Evolutionary conservation across 2,329 filamentous ascomycete species (phyloP).

Genomic region (Esteya vermicola): DNA sequence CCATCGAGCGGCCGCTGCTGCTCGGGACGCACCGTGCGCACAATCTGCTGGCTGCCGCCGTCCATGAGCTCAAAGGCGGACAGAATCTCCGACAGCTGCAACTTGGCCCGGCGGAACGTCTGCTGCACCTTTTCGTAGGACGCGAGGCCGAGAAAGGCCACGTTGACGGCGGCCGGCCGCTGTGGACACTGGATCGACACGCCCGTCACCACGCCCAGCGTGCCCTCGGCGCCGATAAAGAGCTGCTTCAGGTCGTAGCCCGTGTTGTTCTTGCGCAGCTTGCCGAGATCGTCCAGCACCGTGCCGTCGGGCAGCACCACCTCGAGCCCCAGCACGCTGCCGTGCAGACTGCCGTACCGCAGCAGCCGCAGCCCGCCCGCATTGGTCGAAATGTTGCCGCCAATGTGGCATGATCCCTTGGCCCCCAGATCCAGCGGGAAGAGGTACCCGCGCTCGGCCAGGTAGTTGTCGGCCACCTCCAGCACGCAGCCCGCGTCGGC

Average conservation of each 20-base stretch:
- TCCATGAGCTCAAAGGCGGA: constrained; percentile 99
- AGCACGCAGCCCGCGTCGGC: constrained; percentile 85
- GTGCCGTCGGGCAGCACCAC: constrained; percentile 89
- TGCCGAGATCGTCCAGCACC: constrained; percentile 76
- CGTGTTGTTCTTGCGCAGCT: constrained; percentile 93
- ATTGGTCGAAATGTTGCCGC: constrained; percentile 91
- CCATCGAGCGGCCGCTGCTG: constrained; percentile 70
- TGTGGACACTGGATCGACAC: constrained; percentile 83
- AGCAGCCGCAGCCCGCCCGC: constrained; percentile 82
- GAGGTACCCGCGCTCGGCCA: constrained; percentile 72
- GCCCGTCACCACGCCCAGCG: constrained; percentile 84
- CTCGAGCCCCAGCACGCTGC: constrained; percentile 82
- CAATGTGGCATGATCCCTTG: constrained; percentile 92
- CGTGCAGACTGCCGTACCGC: constrained; percentile 88
- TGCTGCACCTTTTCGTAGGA: constrained; percentile 79
- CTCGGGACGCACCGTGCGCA: constrained; percentile 54
- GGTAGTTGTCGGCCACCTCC: constrained; percentile 73
- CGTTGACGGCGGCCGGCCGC: constrained; percentile 76
- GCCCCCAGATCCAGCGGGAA: constrained; percentile 96
- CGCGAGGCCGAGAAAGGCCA: constrained; percentile 84
- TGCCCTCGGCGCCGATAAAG: constrained; percentile 91
- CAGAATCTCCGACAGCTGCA: constrained; percentile 82
- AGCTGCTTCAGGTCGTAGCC: constrained; percentile 95
- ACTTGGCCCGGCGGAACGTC: constrained; percentile 81
- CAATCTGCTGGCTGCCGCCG: constrained; percentile 62